Evolutionary conservation across 345 rosid genomes (phyloP), one percentile per base, ranked within the genome.

Genomic region (Salix koriyanagi): DNA sequence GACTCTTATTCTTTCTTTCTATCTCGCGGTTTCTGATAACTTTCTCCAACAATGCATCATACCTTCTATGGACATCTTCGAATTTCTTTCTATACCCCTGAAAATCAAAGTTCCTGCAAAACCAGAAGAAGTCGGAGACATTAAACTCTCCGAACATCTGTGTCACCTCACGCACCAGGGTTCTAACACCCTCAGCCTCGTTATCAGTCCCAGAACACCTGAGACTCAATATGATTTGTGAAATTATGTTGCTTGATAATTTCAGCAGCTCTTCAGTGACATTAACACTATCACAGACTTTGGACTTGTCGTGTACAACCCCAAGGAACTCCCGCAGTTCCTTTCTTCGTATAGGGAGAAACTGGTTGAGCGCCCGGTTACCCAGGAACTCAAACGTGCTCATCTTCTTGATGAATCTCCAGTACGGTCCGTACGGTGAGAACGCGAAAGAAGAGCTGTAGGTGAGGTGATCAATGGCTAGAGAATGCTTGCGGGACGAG

Each of bases 321-420:
- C 26, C 1, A 15, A 86, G 65, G 52, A 88, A 75, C 0, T 46
- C 36, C 37, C 67, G 80, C 25, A 81, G 15, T 46, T 86, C 88
- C 13, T 72, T 5, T 26, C 37, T 70, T 10, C 89, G 65, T 5
- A 86, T 69, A 5, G 88, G 89, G 28, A 58, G 86, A 69, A 86
- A 85, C 61, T 79, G 83, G 68, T 54, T 19, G 4, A 85, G 77
- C 25, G 84, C 80, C 18, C 88, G 69, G 44, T 60, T 72, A 2
- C 91, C 88, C 1, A 88, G 62, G 26, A 86, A 87, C 86, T 86
- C 91, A 6, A 42, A 68, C 7, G 85, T 80, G 82, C 85, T 78
- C 10, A 88, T 15, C 67, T 84, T 88, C 32, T 82, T 86, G 48
- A 88, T 80, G 81, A 88, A 84, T 76, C 81, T 81, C 89, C 88